Evolutionary conservation across 257 asterid species (phyloP), one percentile per base, ranked within the genome.

Genomic region (Ballota nigra): DNA sequence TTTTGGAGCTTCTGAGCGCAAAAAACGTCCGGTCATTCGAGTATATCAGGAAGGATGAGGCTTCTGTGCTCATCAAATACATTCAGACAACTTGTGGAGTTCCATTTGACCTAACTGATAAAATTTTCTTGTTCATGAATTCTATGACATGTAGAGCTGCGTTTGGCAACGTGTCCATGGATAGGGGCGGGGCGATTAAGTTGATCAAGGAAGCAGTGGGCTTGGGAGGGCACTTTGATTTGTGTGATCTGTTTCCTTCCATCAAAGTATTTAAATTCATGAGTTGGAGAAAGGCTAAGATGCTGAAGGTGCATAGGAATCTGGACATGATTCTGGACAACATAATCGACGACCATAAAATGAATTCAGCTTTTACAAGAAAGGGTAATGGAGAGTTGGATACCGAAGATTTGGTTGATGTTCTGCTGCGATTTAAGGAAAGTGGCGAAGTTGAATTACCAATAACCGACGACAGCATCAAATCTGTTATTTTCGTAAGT

Each of bases 231-330:
- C 80, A 75, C 8, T 75, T 79, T 11, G 72, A 70, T 28, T 8
- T 75, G 10, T 70, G 80, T 0, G 83, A 79, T 80, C 23, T 84
- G 53, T 82, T 78, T 57, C 85, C 89, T 8, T 81, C 83, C 0
- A 2, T 49, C 12, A 70, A 73, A 40, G 1, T 82, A 5, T 63
- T 84, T 6, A 29, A 62, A 28, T 16, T 24, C 60, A 7, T 76
- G 2, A 73, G 76, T 16, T 77, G 76, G 78, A 71, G 66, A 41
- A 79, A 70, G 73, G 40, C 36, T 2, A 65, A 62, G 75, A 13
- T 82, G 78, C 3, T 64, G 70, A 79, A 66, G 67, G 49, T 78
- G 61, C 63, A 70, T 18, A 8, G 18, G n/a, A 57, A 68, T 26
- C 23, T 81, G 57, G 88, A 84, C 38, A 22, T n/a, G 60, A 65